Conservation (phyloP, 257 asterid genomes). For the Lycium barbarum region DNA sequence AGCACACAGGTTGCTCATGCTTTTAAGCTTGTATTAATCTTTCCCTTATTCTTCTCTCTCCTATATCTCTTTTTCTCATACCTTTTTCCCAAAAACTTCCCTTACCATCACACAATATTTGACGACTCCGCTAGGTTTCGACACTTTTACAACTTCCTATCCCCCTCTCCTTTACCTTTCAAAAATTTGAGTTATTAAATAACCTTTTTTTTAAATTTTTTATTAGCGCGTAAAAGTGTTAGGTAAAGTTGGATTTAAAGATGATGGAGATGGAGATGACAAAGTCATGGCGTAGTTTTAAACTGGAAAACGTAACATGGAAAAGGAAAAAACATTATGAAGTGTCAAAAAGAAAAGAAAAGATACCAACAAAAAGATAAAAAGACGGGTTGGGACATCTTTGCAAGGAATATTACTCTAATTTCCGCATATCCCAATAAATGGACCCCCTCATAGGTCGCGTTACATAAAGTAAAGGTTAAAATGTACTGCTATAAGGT, state of each 20-base stretch:
- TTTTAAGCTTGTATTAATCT: background rate
- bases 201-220: background rate
- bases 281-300: background rate
- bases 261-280: background rate
- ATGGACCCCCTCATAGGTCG: no score
- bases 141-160: background rate
- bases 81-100: background rate
- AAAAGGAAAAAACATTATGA: background rate
- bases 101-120: background rate
- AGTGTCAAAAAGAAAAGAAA: background rate
- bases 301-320: no score
- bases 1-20: background rate
- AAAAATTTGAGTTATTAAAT: background rate
- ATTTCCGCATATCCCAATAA: no score
- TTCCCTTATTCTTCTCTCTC: no score
- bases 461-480: no score
- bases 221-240: background rate
- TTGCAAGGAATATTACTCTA: no score
- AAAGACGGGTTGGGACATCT: no score
- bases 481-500: no score
- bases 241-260: background rate
- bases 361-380: background rate
- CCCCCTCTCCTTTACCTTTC: background rate
- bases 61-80: background rate
- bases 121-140: background rate